Evolutionary conservation across 2,329 filamentous ascomycete genomes (phyloP), one percentile per base, ranked within the genome.

Genomic region (Cladophialophora carrionii): DNA sequence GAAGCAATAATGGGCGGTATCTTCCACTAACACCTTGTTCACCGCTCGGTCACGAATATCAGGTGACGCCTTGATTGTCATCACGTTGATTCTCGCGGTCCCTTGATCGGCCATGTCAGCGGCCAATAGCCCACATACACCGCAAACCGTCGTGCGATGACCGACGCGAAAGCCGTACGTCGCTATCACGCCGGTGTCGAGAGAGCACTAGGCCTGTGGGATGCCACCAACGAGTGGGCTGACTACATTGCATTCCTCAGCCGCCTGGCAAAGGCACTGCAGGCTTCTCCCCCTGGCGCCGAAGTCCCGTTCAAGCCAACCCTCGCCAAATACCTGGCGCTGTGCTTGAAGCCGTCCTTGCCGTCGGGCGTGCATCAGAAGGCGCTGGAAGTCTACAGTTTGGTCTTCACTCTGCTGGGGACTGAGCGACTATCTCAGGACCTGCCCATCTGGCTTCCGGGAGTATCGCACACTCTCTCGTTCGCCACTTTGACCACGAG

Each of bases 291-390:
- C 69, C 91, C 91, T 26, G 81, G 88, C 52, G 87, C 87, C 64
- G 80, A 87, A 37, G 88, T 99, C 64, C 94, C 95, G 12, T 88
- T 93, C 73, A 96, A 93, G 79, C 82, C 86, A 20, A 83, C 88
- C 63, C 89, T 99, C 74, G 90, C 95, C 73, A 95, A 96, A 78
- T 90, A 94, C 73, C 83, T 99, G 65, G 90, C 95, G 51, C 95
- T 99, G 84, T 99, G 95, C 75, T 84, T 99, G 71, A 96, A 97
- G 76, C 93, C 95, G 43, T 88, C 91, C 22, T 82, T 99, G 58
- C 95, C 95, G 14, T 97, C 95, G 0, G 95, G 95, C 31, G 96
- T 99, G 20, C 95, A 99, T 78, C 96, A 99, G 78, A 99, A 98
- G 77, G 88, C 95, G 1, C 85, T 99, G 63, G 95, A 99, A 77